Evolutionary conservation across 768 basidiomycete species (phyloP).

Genomic region (Lactarius evosmus): DNA sequence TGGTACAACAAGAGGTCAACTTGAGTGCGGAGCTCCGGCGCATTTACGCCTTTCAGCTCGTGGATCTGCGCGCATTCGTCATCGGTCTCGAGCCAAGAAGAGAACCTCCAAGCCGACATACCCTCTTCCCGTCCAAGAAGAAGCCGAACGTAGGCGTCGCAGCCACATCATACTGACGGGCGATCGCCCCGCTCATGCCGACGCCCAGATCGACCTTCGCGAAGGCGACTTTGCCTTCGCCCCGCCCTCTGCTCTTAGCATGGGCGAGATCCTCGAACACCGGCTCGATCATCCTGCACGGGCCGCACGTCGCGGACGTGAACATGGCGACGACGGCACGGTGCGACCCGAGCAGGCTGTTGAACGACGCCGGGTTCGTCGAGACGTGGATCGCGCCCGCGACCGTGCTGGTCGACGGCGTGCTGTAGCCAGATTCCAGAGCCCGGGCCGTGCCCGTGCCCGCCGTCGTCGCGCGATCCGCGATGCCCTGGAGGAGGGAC

Average conservation of each 20-base stretch:
- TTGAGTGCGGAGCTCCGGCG: slow-evolving; percentile 65
- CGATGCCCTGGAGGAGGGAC: slow-evolving; percentile 55
- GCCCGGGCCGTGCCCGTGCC: slow-evolving; percentile 30
- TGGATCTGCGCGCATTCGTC: slow-evolving; percentile 43
- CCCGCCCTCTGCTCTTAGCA: slow-evolving; percentile 43
- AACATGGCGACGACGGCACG: slow-evolving; percentile 78
- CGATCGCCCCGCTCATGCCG: slow-evolving; percentile 60
- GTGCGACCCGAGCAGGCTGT: slow-evolving; percentile 59
- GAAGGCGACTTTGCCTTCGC: slow-evolving; percentile 58
- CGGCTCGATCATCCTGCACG: slow-evolving; percentile 82
- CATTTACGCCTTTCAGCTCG: slow-evolving; percentile 72
- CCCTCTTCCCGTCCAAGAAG: slow-evolving; percentile 75
- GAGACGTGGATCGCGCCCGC: slow-evolving; percentile 64
- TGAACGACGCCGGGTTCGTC: slow-evolving; percentile 73
- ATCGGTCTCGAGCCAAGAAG: neutral
- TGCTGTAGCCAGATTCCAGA: slow-evolving; percentile 30
- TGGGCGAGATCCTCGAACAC: slow-evolving; percentile 75
- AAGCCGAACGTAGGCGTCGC: slow-evolving; percentile 91
- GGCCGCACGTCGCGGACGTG: slow-evolving; percentile 70
- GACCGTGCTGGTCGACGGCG: slow-evolving; percentile 48
- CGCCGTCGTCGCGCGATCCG: slow-evolving; percentile 45
- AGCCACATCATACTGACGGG: slow-evolving; percentile 57
- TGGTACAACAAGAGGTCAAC: slow-evolving; percentile 71
- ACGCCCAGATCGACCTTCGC: slow-evolving; percentile 80
- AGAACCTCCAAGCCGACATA: slow-evolving; percentile 36